Conservation (phyloP, 495 filamentous ascomycete species). For the Penicillium dipodomyicola region DNA sequence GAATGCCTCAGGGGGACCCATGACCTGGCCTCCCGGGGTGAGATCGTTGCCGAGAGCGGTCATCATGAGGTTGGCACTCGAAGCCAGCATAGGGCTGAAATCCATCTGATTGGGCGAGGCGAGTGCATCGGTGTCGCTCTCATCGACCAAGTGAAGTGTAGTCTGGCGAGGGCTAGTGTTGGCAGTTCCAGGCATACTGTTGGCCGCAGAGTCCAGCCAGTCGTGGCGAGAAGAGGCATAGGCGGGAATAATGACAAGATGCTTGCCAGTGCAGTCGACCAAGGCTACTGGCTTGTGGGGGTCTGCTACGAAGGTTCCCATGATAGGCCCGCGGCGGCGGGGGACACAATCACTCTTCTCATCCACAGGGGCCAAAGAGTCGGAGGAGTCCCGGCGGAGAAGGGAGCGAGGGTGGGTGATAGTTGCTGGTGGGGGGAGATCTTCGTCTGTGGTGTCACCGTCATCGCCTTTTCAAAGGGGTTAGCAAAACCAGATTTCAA, state of each 20-base stretch:
- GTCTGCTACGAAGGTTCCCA: conserved; percentile 53
- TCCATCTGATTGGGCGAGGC: conserved; percentile 47
- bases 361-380: conserved; percentile 47
- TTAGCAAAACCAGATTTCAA: conserved; percentile 50
- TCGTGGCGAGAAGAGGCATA: conserved; percentile 49
- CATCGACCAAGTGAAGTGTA: conserved; percentile 49
- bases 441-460: conserved; percentile 84
- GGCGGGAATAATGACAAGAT: conserved; percentile 65
- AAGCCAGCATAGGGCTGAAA: conserved; percentile 60
- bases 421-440: conserved; percentile 57
- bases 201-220: conserved; percentile 48
- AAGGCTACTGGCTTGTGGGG: conserved; percentile 71
- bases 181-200: conserved; percentile 51
- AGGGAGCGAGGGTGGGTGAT: conserved; percentile 56
- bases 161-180: conserved; percentile 53
- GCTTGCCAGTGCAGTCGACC: conserved; percentile 65
- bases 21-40: conserved; percentile 61
- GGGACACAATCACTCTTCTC: conserved; percentile 52
- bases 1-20: conserved; percentile 75
- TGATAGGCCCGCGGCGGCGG: conserved; percentile 54
- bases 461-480: conserved; percentile 59
- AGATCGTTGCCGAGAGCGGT: conserved; percentile 58
- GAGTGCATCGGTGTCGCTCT: conserved; percentile 52
- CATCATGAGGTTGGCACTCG: conserved; percentile 75
- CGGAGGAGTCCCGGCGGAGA: conserved; percentile 52